Evolutionary conservation across 2,329 filamentous ascomycete species (phyloP), one percentile per base, ranked within the genome.

Genomic region (Phaeophleospora eucalypticola): DNA sequence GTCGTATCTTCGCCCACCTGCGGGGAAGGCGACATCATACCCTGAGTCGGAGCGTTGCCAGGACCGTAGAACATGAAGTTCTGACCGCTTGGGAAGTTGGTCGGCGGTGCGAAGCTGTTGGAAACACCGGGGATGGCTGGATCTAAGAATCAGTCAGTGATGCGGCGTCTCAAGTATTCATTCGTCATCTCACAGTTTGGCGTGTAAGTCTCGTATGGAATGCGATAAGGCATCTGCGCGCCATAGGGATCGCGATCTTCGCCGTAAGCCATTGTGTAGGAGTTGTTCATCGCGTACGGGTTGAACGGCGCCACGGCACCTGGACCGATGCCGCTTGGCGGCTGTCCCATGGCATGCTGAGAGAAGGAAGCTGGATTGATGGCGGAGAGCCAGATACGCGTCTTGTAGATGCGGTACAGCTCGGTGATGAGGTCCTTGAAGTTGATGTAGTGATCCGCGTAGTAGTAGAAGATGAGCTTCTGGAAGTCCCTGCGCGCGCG

Each of bases 371-470:
- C 93, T 6, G 93, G 93, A 65, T 98, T 98, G 68, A 98, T 95
- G 3, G 93, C 93, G 3, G 91, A 97, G 88, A 98, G 95, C 93
- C 93, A 98, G 61, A 98, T 98, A 59, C 94, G 83, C 17, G 91
- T 95, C 75, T 98, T 98, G 78, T 97, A 98, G 53, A 97, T 91
- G 71, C 97, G 97, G 79, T 97, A 98, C 10, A 98, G 77, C 65
- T 98, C 93, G 0, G 90, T 95, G 43, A 98, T 93, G 14, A 98
- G 81, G 2, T 89, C 88, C 67, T 98, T 98, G 78, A 98, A 98
- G 72, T 97, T 97, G 75, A 98, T 95, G 67, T 98, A 98, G 0
- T 89, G 83, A 64, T 96, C 90, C 44, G 93, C 91, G 66, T 96
- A 98, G 71, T 97, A 98, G 73, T 96, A 98, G 70, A 97, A 97